Conservation (phyloP, 2,329 filamentous ascomycete genomes). For the Alternaria rosae region DNA sequence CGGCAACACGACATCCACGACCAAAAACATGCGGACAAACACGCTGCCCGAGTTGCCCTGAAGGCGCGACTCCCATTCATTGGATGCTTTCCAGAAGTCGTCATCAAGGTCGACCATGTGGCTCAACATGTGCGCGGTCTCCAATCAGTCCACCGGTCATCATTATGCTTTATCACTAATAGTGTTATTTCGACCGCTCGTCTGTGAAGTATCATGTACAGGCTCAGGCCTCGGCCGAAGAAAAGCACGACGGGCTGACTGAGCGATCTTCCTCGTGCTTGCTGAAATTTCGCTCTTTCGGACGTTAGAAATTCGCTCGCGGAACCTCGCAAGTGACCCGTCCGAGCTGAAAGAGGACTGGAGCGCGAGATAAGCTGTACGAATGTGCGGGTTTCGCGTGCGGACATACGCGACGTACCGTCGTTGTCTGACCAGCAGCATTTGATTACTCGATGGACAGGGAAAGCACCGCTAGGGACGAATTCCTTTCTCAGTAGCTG, state of each 20-base stretch:
- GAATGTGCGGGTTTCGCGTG: not conserved
- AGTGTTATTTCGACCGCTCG: slow-evolving; percentile 21
- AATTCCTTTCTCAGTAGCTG: not conserved
- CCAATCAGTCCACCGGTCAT: not conserved
- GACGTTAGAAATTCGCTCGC: slow-evolving; percentile 29
- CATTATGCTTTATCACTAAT: slow-evolving; percentile 16
- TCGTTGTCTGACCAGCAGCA: not conserved
- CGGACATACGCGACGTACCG: not conserved
- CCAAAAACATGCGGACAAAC: slow-evolving; percentile 31
- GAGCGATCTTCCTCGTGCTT: slow-evolving; percentile 17
- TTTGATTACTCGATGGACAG: not conserved
- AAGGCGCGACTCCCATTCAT: not conserved
- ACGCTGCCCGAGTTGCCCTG: slow-evolving; percentile 7
- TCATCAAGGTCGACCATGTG: slow-evolving; percentile 21
- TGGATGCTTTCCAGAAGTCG: slow-evolving; percentile 18
- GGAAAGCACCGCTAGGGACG: not conserved
- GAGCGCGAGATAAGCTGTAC: slow-evolving; percentile 1
- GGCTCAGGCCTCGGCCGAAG: slow-evolving; percentile 35
- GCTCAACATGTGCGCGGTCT: slow-evolving; percentile 18
- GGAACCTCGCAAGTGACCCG: slow-evolving; percentile 16
- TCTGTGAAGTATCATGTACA: not conserved
- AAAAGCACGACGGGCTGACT: not conserved
- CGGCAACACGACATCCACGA: slow-evolving; percentile 31
- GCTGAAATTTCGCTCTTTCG: slow-evolving; percentile 9
- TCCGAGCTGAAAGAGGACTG: slow-evolving; percentile 13